phyloP scores from a whole-genome alignment of 2,329 filamentous ascomycete species.

The Thelonectria rubi region DNA sequence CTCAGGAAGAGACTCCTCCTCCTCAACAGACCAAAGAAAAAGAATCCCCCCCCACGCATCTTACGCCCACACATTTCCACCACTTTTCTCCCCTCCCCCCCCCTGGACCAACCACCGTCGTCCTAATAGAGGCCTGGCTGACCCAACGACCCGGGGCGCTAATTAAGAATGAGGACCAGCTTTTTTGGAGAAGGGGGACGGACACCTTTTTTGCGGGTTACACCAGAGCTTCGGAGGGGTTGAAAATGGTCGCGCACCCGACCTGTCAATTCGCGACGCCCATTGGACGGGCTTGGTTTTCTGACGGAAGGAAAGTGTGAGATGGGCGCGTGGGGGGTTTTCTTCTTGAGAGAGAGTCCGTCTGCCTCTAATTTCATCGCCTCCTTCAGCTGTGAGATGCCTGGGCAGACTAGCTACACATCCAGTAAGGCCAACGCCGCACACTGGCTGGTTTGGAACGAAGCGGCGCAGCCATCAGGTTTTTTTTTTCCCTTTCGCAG shows the following conservation, averaged over 20 bases:
- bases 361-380: background rate
- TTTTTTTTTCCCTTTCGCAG: too few species aligned
- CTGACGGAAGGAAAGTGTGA: background rate
- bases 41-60: slow-evolving; percentile 6
- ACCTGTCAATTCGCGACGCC: slow-evolving; percentile 29
- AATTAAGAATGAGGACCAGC: background rate
- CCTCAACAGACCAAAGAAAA: background rate
- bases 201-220: slow-evolving; percentile 8
- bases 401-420: background rate
- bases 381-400: background rate
- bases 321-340: too few species aligned
- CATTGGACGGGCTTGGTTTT: slow-evolving; percentile 28
- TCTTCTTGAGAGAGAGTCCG: background rate
- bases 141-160: slow-evolving; percentile 22
- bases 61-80: slow-evolving; percentile 6
- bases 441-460: too few species aligned
- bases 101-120: slow-evolving; percentile 12
- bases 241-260: slow-evolving; percentile 1
- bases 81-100: background rate
- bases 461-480: too few species aligned
- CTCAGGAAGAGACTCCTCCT: too few species aligned
- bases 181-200: background rate
- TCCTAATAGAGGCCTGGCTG: slow-evolving; percentile 16
- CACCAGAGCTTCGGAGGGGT: slow-evolving; percentile 22
- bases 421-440: too few species aligned